Conservation (phyloP, 441 rosid genomes). For the Metrosideros polymorpha region DNA sequence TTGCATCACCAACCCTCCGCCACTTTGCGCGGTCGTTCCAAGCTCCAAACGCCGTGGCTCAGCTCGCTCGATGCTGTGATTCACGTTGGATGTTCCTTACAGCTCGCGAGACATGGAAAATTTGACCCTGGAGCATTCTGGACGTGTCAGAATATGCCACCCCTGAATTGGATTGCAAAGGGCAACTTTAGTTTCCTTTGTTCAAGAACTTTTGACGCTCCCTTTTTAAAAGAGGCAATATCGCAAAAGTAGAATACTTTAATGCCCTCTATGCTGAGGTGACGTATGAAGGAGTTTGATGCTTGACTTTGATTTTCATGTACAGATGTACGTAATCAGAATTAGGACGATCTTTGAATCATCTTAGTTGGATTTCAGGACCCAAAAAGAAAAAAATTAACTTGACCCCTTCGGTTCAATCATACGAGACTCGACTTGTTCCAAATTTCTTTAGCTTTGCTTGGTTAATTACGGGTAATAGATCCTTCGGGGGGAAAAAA, state of each 20-base stretch:
- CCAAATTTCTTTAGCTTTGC: not conserved
- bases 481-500: not conserved
- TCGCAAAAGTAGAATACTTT: not conserved
- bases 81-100: accelerated
- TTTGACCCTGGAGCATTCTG: not conserved
- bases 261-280: not conserved
- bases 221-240: not conserved
- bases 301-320: not conserved
- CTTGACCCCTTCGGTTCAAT: not conserved
- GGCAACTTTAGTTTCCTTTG: not conserved
- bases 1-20: not conserved
- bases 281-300: not conserved
- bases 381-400: no score
- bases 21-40: not conserved
- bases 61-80: accelerated
- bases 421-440: not conserved
- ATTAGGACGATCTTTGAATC: not conserved
- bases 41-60: not conserved
- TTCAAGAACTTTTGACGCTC: not conserved
- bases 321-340: not conserved
- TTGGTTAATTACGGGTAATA: not conserved
- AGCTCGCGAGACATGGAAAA: accelerated
- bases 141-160: not conserved
- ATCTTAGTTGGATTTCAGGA: not conserved
- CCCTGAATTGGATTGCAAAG: no score